Conservation (phyloP, 116 monocot species). For the Trichopus zeylanicus region DNA sequence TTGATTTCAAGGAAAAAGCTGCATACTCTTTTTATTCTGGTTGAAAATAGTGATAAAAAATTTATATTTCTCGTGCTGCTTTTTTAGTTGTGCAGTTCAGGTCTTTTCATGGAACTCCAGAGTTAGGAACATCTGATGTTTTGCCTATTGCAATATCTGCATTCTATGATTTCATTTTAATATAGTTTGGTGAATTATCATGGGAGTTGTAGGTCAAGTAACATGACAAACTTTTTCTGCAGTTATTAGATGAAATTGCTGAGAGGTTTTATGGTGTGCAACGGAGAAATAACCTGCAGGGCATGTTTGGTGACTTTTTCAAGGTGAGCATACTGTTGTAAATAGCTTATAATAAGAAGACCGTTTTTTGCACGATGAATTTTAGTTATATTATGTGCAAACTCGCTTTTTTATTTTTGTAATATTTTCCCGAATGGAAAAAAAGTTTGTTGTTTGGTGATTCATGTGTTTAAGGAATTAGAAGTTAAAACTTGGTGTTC, state of each 20-base stretch:
- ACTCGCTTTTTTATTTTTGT: neutral
- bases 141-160: neutral
- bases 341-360: too few species aligned
- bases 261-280: constrained; percentile 71
- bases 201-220: neutral
- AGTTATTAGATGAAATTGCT: constrained; percentile 86
- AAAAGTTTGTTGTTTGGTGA: neutral
- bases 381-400: neutral
- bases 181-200: neutral
- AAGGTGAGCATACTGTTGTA: constrained; percentile 42
- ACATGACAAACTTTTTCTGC: too few species aligned
- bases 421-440: neutral
- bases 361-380: too few species aligned
- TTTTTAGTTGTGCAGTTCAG: neutral
- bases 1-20: too few species aligned
- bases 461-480: neutral
- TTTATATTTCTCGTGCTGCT: neutral
- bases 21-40: too few species aligned
- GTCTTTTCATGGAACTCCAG: too few species aligned
- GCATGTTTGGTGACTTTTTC: constrained; percentile 89
- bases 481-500: too few species aligned
- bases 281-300: constrained; percentile 49
- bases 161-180: neutral
- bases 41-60: too few species aligned
- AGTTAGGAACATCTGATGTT: neutral